Base-by-base conservation (phyloP, 805 yeast genomes). In the Candida awuae region DNA sequence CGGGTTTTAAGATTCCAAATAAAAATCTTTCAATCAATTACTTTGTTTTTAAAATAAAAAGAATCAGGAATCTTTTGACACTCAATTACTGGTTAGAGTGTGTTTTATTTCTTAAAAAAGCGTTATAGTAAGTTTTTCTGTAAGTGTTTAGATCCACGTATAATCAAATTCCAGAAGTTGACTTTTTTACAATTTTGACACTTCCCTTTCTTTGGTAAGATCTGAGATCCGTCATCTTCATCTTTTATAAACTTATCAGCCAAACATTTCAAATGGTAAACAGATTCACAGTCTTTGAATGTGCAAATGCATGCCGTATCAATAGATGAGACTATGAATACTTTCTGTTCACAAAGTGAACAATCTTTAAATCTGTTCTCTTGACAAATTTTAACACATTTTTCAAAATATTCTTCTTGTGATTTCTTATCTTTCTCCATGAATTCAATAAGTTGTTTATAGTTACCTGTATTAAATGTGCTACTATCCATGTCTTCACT, bases 261-360 rank as follows among this genome's bases (percentile, higher is more conserved):
- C 48, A 63, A 48, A 45, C 74, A 68, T 1, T 49, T 27, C 27
- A 67, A 42, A 50, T 68, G 73, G 33, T 50, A 58, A 4, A 53
- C 36, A 1, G 49, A 45, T 6, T 37, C 39, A 45, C 70, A 67
- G 6, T 40, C 39, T 6, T 29, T 18, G 30, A 51, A 46, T 31
- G 41, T 39, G 31, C 68, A 63, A 5, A 53, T 36, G 3, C 57
- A 48, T 28, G 33, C 15, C 21, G 34, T 42, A 14, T 37, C 53
- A 44, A 13, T 34, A 6, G 18, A 34, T 13, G 45, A 59, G 3
- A 14, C 17, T 10, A 37, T 20, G 7, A 12, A 13, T 36, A 34
- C 33, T 15, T 26, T 43, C 29, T 14, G 36, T 19, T 29, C 38
- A 34, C 52, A 58, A 18, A 48, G 18, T 8, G 21, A 14, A 35